Conservation (phyloP, 805 yeast genomes). For the Candida sonorensis region DNA sequence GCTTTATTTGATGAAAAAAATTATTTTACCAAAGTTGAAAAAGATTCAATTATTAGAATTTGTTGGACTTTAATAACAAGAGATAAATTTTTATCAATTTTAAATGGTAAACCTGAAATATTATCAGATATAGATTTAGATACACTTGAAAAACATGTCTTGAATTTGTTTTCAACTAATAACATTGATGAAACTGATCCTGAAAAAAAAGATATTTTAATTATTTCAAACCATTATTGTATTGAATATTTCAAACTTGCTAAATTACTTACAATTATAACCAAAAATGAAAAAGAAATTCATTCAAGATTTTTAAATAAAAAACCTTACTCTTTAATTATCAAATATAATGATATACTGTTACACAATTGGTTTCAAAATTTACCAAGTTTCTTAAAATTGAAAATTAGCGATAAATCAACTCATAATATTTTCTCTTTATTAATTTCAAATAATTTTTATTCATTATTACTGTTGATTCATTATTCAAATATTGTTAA, state of each 20-base stretch:
- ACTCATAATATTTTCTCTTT: conserved; percentile 3
- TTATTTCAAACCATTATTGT: no score
- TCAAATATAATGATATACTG: conserved; percentile 6
- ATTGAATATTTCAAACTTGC: conserved; percentile 5
- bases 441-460: conserved; percentile 3
- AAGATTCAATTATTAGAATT: conserved; percentile 3
- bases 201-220: no score
- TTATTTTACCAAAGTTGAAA: not conserved
- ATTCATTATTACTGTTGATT: conserved; percentile 2
- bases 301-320: not conserved
- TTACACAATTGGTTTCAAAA: conserved; percentile 7
- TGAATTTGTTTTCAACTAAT: no score
- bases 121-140: not conserved
- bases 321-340: conserved; percentile 1
- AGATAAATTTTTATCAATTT: conserved; percentile 4
- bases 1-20: not conserved
- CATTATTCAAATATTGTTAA: conserved; percentile 6
- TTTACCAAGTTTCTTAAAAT: conserved; percentile 4
- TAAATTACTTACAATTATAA: conserved; percentile 3
- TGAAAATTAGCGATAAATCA: not conserved
- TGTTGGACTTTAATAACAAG: conserved; percentile 6
- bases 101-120: conserved; percentile 4
- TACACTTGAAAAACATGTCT: not conserved
- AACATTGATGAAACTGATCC: no score
- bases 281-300: conserved; percentile 2